Base-by-base conservation (phyloP, 768 basidiomycete species). In the Ephemerocybe angulata region DNA sequence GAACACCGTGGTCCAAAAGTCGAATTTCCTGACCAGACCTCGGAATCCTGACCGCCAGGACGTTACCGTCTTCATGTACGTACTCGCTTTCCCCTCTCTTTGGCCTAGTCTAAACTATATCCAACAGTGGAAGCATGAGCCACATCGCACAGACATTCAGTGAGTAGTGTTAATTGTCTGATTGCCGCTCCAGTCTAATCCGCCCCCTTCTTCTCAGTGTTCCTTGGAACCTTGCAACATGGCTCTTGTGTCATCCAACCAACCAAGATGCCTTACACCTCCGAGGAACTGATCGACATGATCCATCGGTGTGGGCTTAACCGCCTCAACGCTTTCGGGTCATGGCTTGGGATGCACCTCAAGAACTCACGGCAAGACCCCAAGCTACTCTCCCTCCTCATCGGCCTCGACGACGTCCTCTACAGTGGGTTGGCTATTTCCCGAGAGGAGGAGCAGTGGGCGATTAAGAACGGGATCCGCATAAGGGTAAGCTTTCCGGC, bases 111-210 rank as follows among this genome's bases (percentile, higher is more conserved):
- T 72, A 60, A 73, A 63, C 59, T 62, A 56, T 67, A 52, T 57
- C 66, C 55, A 61, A 52, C 72, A 89, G 87, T 76, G 88, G 89
- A 54, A 87, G 85, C 74, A 87, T 90, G 86, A 89, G 85, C 65
- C 89, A 90, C 69, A 90, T 90, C 57, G 89, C 71, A 27, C 87
- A 90, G 68, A 82, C 78, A 38, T 88, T 84, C 77, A 84, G 87
- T 88, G 69, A 75, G 85, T 73, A 61, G 47, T 53, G 33, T 52
- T 50, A 52, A 51, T 54, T 54, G 30, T 63, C 60, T 62, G 60
- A 63, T 70, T 60, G 48, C 59, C 56, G 62, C 57, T 30, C 53
- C 57, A 54, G 55, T 24, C 63, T 57, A 62, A 54, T 64, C 30
- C 42, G 66, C 60, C 66, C 60, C 53, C 59, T 24, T 54, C 60